Base-by-base conservation (phyloP, 2,329 filamentous ascomycete species). In the Epichloe amarillans region DNA sequence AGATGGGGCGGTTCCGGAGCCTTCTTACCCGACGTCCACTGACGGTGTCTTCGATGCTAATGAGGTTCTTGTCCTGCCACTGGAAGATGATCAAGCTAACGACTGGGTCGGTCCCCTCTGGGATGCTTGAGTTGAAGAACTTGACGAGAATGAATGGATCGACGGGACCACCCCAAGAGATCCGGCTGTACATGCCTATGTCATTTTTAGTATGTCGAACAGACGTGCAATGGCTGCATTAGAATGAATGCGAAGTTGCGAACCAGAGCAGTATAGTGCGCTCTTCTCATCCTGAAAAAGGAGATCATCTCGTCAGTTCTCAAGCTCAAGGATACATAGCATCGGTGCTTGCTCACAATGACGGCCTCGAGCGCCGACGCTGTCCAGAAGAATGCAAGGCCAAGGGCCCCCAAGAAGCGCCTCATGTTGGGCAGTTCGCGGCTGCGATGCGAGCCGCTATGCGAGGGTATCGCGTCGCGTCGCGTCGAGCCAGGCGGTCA, bases 71-170 rank as follows among this genome's bases (percentile, higher is more conserved):
- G 63, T 98, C 93, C 58, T 78, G 82, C 88, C 90, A 98, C 69
- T 98, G 91, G 66, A 95, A 98, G 56, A 98, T 84, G 49, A 95
- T 75, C 59, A 96, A 69, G 66, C 88, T 94, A 56, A 89, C 84
- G 42, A 88, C 73, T 5, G 86, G 84, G 64, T 95, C 85, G 44
- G 76, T 71, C 23, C 53, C 60, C 51, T 82, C 74, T 35, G 77
- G 75, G 52, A 77, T 70, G 60, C 78, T 65, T 69, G 74, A 62
- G 69, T 76, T 67, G 40, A 84, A 69, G 62, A 95, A 94, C 63
- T 88, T 88, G 65, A 88, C 77, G 58, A 85, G 76, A 65, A 97
- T 95, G 70, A 88, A 95, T 19, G 91, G 91, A 59, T 96, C 88
- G 53, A 88, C 79, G 37, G 81, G 79, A 53, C 91, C 91, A 60